These are phyloP conservation scores for Yamadazyma endophytica DNA, from an alignment of 805 yeast genomes.

Conservation along the genomic window DNA sequence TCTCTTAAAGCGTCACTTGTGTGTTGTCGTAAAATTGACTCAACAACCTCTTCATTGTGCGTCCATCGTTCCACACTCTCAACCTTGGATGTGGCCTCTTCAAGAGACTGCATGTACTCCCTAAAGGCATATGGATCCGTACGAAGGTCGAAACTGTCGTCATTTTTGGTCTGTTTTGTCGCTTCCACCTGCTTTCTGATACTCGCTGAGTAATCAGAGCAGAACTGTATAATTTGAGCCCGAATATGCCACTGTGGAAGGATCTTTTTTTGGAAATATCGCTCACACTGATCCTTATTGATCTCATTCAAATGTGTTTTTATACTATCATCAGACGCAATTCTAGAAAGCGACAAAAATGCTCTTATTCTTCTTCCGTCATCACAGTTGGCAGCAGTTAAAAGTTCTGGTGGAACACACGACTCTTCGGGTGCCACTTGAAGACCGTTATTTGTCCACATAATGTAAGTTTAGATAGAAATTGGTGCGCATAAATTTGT, in stretches of 20 bases:
- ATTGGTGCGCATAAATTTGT: too few species aligned
- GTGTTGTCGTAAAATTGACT: slow-evolving; percentile 28
- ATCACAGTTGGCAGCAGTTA: slow-evolving; percentile 29
- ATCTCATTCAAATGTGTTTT: slow-evolving; percentile 34
- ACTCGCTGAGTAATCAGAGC: slow-evolving; percentile 21
- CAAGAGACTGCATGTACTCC: slow-evolving; percentile 16
- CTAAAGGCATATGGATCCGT: slow-evolving; percentile 36
- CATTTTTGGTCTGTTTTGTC: too few species aligned
- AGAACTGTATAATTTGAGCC: slow-evolving; percentile 24
- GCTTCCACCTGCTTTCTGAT: slow-evolving; percentile 13
- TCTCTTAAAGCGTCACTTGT: slow-evolving; percentile 29
- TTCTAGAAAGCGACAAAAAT: slow-evolving; percentile 34
- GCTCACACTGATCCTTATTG: slow-evolving; percentile 19
- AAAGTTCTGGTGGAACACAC: slow-evolving; percentile 8
- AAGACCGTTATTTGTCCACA: too few species aligned
- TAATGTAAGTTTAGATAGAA: too few species aligned
- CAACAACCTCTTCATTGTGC: slow-evolving; percentile 29
- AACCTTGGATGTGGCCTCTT: slow-evolving; percentile 20
- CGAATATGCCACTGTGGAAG: slow-evolving; percentile 36
- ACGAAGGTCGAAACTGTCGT: slow-evolving; percentile 31
- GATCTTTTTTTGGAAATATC: slow-evolving; percentile 22
- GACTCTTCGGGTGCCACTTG: slow-evolving; percentile 1
- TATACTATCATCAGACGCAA: slow-evolving; percentile 38
- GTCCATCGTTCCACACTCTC: slow-evolving; percentile 34
- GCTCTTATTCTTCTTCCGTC: slow-evolving; percentile 31